Conservation (phyloP, 1,284 basidiomycete species). For the Porodaedalea pini region DNA sequence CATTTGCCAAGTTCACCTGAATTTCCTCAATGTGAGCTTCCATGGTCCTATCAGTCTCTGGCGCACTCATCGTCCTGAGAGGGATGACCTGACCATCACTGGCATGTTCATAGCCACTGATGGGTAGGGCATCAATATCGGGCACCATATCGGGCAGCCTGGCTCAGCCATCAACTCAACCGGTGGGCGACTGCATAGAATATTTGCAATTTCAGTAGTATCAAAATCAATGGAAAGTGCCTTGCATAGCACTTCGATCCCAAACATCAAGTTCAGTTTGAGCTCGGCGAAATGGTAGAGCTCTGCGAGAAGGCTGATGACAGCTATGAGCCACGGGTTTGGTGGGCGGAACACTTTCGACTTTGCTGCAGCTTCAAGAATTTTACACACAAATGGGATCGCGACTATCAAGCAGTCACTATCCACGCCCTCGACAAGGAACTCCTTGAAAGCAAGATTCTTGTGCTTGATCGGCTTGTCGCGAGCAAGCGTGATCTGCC, state of each 20-base stretch:
- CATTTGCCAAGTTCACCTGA: constrained; percentile 67
- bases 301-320: constrained; percentile 89
- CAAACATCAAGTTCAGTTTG: constrained; percentile 97
- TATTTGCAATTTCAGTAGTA: constrained; percentile 78
- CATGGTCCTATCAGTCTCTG: constrained; percentile 60
- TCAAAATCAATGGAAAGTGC: constrained; percentile 87
- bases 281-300: constrained; percentile 96
- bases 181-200: constrained; percentile 71
- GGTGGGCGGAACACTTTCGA: constrained; percentile 93
- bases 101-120: constrained; percentile 60
- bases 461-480: constrained; percentile 92
- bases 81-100: constrained; percentile 57
- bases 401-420: constrained; percentile 89
- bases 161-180: constrained; percentile 50
- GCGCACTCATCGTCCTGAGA: constrained; percentile 50
- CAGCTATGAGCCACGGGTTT: constrained; percentile 98
- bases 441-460: constrained; percentile 94
- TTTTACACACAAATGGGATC: constrained; percentile 98
- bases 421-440: constrained; percentile 94
- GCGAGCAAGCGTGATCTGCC: constrained; percentile 87
- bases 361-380: constrained; percentile 85
- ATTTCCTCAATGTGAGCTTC: constrained; percentile 76
- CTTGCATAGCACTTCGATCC: constrained; percentile 97
- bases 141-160: constrained; percentile 65
- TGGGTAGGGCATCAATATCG: constrained; percentile 68